phyloP scores from a whole-genome alignment of 1,139 yeast species.

The Pichia sp. region DNA sequence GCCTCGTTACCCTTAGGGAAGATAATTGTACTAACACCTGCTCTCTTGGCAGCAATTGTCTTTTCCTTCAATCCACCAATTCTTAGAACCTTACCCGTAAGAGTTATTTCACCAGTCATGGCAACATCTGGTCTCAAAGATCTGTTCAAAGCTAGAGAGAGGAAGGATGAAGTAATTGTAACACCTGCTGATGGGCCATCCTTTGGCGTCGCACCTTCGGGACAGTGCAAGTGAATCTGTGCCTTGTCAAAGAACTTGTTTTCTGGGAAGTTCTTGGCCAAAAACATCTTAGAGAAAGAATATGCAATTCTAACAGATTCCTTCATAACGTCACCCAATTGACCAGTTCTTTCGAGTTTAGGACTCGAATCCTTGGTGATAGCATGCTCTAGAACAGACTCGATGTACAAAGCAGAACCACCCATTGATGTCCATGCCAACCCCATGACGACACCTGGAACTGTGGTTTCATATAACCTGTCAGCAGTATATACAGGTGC shows the following conservation, averaged over 20 bases:
- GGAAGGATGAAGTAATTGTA: slow-evolving; percentile 83
- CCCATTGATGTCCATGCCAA: slow-evolving; percentile 91
- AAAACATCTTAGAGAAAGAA: slow-evolving; percentile 81
- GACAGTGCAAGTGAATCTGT: slow-evolving; percentile 90
- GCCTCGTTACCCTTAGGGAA: slow-evolving; percentile 92
- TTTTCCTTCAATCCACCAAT: slow-evolving; percentile 95
- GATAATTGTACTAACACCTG: slow-evolving; percentile 84
- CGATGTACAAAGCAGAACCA: slow-evolving; percentile 90
- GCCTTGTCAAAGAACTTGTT: slow-evolving; percentile 91
- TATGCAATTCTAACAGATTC: slow-evolving; percentile 92
- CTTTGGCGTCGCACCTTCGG: slow-evolving; percentile 95
- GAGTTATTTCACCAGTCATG: slow-evolving; percentile 94
- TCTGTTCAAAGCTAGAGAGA: slow-evolving; percentile 75
- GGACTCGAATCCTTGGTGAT: slow-evolving; percentile 57
- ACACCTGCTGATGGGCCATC: slow-evolving; percentile 99
- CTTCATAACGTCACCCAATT: slow-evolving; percentile 95
- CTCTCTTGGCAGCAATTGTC: slow-evolving; percentile 91
- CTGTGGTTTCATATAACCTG: slow-evolving; percentile 75
- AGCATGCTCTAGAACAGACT: slow-evolving; percentile 85
- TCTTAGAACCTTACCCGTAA: slow-evolving; percentile 87
- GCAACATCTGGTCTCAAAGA: slow-evolving; percentile 78
- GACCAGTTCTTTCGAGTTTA: slow-evolving; percentile 73
- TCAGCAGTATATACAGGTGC: slow-evolving; percentile 86
- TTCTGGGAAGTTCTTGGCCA: slow-evolving; percentile 72
- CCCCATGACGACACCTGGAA: slow-evolving; percentile 97